Base-by-base conservation (phyloP, 805 yeast species). In the Diddensiella caesifluorescens region DNA sequence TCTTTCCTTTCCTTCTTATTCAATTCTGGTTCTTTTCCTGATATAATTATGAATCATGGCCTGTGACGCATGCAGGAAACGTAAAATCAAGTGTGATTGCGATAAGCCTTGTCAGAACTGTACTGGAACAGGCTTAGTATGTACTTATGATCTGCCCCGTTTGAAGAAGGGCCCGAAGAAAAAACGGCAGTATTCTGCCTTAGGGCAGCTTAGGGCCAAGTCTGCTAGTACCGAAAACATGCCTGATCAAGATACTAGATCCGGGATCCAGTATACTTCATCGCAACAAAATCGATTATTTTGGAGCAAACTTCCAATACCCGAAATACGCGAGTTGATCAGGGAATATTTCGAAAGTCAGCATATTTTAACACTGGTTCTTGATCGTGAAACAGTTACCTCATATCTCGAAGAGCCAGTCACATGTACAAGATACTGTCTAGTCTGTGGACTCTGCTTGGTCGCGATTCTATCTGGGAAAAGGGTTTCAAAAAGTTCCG, bases 61-160 rank as follows among this genome's bases (percentile, higher is more conserved):
- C 3, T 45, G 49, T 27, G 49, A 45, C 22, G 32, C 44, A 16
- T 45, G 49, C 25, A 20, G 49, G 13, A 22, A 30, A 33, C 42
- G 49, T 20, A 45, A 45, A 22, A 38, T 45, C 27, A 39, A 39
- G 18, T 45, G 49, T 30, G 39, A 45, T 29, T 40, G 42, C 6
- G 9, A 13, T 9, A 20, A 29, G 13, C 50, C 50, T 19, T 46
- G 50, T 22, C 22, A 23, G 10, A 26, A 25, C 19, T 46, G 50
- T 23, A 21, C 19, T 10, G 20, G 16, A 12, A 16, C 35, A 19
- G 25, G 40, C 22, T 29, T 46, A 13, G 41, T 35, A 9, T 46
- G 50, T 30, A 43, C 44, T 16, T 44, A 46, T 23, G 29, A 30
- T 26, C 25, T 26, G 10, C 35, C 16, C n/a, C 45, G 38, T 7